Base-by-base conservation (phyloP, 2,329 filamentous ascomycete genomes). In the Venturia carpophila region DNA sequence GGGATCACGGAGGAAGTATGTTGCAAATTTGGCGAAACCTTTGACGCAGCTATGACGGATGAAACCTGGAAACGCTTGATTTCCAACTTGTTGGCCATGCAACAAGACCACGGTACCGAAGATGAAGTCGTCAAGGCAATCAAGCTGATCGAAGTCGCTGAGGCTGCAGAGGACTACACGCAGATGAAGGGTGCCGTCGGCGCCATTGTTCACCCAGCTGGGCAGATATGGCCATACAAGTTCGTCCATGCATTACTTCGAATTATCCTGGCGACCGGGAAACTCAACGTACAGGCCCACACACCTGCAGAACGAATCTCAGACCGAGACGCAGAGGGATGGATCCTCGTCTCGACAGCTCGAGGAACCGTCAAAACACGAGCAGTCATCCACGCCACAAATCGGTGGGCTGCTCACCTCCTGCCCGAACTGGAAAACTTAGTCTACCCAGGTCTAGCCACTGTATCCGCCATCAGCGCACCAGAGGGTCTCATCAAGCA, bases 391-490 rank as follows among this genome's bases (percentile, higher is more conserved):
- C 63, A 75, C n/a, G 73, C 74, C 2, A 75, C 74, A 17, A 76
- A 76, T 64, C 74, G 70, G 2, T 76, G 75, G 66, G 75, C 73
- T 1, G 68, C 73, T 0, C 70, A 72, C 55, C 66, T 75, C 0
- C 66, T 73, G 10, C 63, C 64, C 1, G 55, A 79, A 37, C 73
- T 75, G 0, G 79, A 75, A 55, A 42, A 17, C 0, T 43, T 62
- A 13, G 37, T 62, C 2, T 62, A 42, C 39, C 60, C 60, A 30
- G 60, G 39, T 42, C 37, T 42, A 27, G 37, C 60, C 27, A 62
- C 39, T 2, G 60, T 62, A 39, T 34, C 30, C 5, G 52, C 52
- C 17, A 58, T 58, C 30, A 58, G 37, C 11, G 52, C 52, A 3
- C 52, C 52, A n/a, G 30, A 58, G n/a, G 52, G 27, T 10, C 7